A percentile compares a stretch with the other conserved stretches of the same genome.
Conservation (phyloP, 768 basidiomycete genomes). For the Artomyces pyxidatus region DNA sequence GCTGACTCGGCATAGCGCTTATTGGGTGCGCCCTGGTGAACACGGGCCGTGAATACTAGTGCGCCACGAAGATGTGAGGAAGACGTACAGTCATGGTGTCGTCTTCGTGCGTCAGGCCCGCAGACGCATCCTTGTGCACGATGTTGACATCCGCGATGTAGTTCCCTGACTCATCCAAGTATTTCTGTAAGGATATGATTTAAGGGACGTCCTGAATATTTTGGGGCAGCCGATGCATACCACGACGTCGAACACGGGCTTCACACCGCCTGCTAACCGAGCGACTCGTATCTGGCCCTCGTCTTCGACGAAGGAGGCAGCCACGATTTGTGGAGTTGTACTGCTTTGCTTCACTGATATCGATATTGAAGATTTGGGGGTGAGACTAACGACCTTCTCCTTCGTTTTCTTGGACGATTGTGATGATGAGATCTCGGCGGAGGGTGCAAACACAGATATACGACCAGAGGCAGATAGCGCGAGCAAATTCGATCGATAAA, state of each 20-base stretch:
- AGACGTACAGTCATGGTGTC: conserved; percentile 5
- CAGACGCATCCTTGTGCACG: conserved; percentile 27
- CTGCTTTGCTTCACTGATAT: conserved; percentile 31
- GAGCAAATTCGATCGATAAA: conserved; percentile 30
- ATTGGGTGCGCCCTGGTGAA: conserved; percentile 34
- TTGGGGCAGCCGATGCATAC: conserved; percentile 25
- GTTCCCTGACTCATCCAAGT: conserved; percentile 43
- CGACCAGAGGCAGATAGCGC: conserved; percentile 53
- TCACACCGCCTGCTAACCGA: conserved; percentile 45
- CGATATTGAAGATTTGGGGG: conserved; percentile 42
- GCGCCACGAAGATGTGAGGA: background rate
- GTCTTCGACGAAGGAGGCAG: conserved; percentile 36
- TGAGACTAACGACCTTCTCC: conserved; percentile 40
- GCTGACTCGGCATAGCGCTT: conserved; percentile 65
- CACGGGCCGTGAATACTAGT: background rate
- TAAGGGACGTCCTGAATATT: background rate
- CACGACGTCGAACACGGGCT: conserved; percentile 50
- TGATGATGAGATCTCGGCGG: conserved; percentile 33
- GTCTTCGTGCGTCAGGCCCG: conserved; percentile 18
- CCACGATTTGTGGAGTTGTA: conserved; percentile 32
- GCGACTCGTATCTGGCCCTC: conserved; percentile 43
- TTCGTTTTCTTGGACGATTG: conserved; percentile 32
- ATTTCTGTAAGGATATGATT: conserved; percentile 33
- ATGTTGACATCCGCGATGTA: conserved; percentile 45
- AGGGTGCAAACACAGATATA: conserved; percentile 48